A percentile compares a stretch with the other conserved stretches of the same genome.
Evolutionary conservation across 495 filamentous ascomycete species (phyloP).

Genomic region (Neurospora sublineolata): DNA sequence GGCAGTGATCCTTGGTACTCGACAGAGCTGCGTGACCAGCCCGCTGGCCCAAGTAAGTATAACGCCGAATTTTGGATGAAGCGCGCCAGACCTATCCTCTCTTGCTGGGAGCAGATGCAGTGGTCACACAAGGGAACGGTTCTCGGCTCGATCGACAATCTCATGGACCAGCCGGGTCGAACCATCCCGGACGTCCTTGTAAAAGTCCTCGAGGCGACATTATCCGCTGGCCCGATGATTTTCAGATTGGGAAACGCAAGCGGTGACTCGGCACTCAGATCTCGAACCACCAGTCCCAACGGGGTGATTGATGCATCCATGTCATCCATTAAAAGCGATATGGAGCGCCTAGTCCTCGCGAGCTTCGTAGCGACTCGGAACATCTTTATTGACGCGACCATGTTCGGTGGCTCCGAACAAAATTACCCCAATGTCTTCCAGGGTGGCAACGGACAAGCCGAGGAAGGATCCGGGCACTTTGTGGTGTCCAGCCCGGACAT

Average conservation of each 20-base stretch:
- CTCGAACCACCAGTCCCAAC: background rate
- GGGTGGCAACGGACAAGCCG: background rate
- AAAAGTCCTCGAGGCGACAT: background rate
- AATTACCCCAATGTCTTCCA: background rate
- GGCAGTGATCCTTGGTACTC: background rate
- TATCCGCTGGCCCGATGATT: background rate
- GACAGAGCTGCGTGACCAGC: background rate
- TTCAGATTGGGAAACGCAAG: background rate
- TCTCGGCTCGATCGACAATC: background rate
- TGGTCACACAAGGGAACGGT: background rate
- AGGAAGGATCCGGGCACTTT: background rate
- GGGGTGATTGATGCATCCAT: background rate
- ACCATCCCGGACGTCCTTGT: background rate
- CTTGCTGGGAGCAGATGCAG: background rate
- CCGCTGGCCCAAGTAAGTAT: background rate
- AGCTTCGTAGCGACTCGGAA: background rate
- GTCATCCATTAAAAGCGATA: background rate
- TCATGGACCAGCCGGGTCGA: background rate
- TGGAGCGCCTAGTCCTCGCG: background rate
- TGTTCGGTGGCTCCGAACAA: background rate
- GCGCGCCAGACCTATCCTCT: background rate
- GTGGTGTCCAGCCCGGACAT: background rate
- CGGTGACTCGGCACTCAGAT: constrained; percentile 1
- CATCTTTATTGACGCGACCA: background rate
- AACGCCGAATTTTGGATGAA: background rate